A percentile compares a stretch with the other conserved stretches of the same genome.
These are phyloP conservation scores for Phytophthora fragariae DNA, from an alignment of 352 stramenopile species.

Conservation along the genomic window DNA sequence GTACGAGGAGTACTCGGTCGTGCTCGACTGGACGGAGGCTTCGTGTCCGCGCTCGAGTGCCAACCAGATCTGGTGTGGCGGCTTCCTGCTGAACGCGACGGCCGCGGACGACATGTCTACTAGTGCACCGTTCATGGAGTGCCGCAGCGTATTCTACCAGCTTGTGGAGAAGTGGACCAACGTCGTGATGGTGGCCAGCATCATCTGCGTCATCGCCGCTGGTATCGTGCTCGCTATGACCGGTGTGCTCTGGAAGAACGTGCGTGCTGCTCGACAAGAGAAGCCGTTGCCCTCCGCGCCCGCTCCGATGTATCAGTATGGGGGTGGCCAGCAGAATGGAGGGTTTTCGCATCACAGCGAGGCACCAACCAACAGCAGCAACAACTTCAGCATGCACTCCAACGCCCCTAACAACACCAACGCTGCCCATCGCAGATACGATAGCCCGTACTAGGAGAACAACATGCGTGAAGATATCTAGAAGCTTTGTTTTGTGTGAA, in stretches of 20 bases:
- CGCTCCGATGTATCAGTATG: constrained; percentile 42
- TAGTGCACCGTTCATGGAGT: constrained; percentile 72
- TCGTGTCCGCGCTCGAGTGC: constrained; percentile 57
- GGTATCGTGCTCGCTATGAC: constrained; percentile 64
- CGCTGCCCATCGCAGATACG: constrained; percentile 40
- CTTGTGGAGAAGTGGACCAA: constrained; percentile 79
- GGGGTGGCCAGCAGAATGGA: constrained; percentile 21
- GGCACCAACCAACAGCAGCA: constrained; percentile 32
- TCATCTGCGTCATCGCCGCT: constrained; percentile 64
- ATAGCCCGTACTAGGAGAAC: constrained; percentile 47
- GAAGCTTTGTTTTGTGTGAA: constrained; percentile 25
- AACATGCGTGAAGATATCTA: constrained; percentile 28
- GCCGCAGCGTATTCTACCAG: constrained; percentile 63
- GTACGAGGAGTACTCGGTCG: constrained; percentile 68
- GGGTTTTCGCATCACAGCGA: constrained; percentile 34
- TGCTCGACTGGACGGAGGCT: constrained; percentile 71
- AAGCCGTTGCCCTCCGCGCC: constrained; percentile 25
- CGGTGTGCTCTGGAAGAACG: constrained; percentile 58
- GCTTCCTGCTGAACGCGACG: constrained; percentile 67
- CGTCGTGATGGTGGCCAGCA: constrained; percentile 58
- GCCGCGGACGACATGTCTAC: constrained; percentile 46
- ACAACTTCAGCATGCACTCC: constrained; percentile 47
- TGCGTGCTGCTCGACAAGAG: constrained; percentile 30
- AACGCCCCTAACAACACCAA: constrained; percentile 36
- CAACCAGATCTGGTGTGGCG: constrained; percentile 79